Conservation (phyloP, 164 flowering plant genomes). For the Macadamia integrifolia region DNA sequence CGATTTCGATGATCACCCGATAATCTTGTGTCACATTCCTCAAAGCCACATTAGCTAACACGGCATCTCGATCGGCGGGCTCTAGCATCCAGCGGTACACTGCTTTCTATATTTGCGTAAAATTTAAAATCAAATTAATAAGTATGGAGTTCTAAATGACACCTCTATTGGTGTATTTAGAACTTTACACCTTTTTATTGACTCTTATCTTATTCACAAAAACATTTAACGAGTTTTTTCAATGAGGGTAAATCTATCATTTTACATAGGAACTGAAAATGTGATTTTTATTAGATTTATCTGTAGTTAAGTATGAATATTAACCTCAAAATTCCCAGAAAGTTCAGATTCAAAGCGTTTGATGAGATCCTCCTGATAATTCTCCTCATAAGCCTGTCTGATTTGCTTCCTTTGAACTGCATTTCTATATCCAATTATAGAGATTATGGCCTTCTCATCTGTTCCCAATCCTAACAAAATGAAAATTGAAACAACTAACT, state of each 20-base stretch:
- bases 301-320: neutral
- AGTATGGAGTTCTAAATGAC: no score
- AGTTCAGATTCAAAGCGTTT: conserved; percentile 46
- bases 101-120: conserved; percentile 28
- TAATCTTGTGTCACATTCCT: conserved; percentile 27
- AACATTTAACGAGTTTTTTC: no score
- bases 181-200: no score
- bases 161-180: no score
- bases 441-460: conserved; percentile 39
- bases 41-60: conserved; percentile 49
- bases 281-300: no score
- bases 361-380: conserved; percentile 39
- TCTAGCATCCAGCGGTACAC: conserved; percentile 58
- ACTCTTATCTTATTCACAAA: no score
- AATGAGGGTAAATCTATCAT: no score
- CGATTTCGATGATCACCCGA: conserved; percentile 53
- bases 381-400: conserved; percentile 40
- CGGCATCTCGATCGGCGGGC: conserved; percentile 77
- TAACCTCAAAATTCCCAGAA: conserved; percentile 49
- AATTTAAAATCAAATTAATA: no score
- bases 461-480: conserved; percentile 43
- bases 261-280: neutral
- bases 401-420: conserved; percentile 45
- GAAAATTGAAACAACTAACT: neutral
- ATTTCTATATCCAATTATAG: conserved; percentile 42